Base-by-base conservation (phyloP, 164 flowering plant genomes). In the Stephania cephalantha region DNA sequence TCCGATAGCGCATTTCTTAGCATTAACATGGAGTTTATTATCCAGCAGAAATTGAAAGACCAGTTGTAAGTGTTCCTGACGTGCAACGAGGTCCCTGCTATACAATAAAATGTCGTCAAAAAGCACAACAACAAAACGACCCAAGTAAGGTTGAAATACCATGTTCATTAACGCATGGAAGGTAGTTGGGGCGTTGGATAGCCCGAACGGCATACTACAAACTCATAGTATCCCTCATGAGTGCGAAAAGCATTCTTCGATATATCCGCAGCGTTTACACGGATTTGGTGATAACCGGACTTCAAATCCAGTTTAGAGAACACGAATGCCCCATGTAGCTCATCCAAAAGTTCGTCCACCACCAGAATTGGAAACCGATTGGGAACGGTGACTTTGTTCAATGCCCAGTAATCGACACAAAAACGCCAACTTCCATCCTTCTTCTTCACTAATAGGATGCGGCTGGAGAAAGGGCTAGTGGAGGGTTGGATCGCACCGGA, bases 361-460 rank as follows among this genome's bases (percentile, higher is more conserved):
- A 70, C 31, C 18, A 29, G 73, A 46, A 70, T 70, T 18, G 73
- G 73, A 22, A 18, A 70, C 4, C 31, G 53, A 46, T 46, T 58
- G 10, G 46, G 46, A 17, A 48, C 48, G 58, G 58, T 70, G 29
- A 7, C 29, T 3, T 50, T 25, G 46, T 69, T 35, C 5, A 69
- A 35, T 1, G 68, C n/a, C n/a, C n/a, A n/a, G n/a, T n/a, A n/a
- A n/a, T n/a, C n/a, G n/a, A n/a, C n/a, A n/a, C n/a, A n/a, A 29
- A 69, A 9, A 6, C 77, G 25, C 77, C 72, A 75, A 2, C 4
- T 7, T 5, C 72, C 67, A 55, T 75, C 72, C n/a, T n/a, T n/a
- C 35, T 75, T 69, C 3, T 20, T 29, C 42, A 75, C 48, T 30
- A 72, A 69, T 35, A 67, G 69, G 30, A 17, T 52, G 5, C 72